phyloP scores from a whole-genome alignment of 495 filamentous ascomycete genomes.

The Talaromyces nanjingensis region DNA sequence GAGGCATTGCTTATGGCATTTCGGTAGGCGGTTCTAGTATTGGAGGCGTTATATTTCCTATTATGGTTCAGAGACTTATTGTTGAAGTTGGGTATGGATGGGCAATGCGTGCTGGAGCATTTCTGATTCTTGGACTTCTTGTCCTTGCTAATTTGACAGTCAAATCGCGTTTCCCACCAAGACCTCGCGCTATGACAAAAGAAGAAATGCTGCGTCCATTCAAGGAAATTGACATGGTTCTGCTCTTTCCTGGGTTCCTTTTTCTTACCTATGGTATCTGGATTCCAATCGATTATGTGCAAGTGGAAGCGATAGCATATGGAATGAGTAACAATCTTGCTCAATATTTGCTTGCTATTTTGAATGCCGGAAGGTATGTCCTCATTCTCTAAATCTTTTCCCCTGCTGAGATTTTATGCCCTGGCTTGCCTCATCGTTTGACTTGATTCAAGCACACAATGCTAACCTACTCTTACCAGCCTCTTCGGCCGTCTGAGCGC shows the following conservation, averaged over 20 bases:
- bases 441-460: constrained; percentile 10
- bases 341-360: constrained; percentile 60
- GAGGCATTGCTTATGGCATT: constrained; percentile 64
- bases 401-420: no score
- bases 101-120: constrained; percentile 64
- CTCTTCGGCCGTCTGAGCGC: constrained; percentile 25
- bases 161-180: constrained; percentile 54
- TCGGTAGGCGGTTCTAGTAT: constrained; percentile 60
- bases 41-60: constrained; percentile 45
- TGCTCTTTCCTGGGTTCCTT: constrained; percentile 64
- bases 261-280: constrained; percentile 55
- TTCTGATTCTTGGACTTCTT: constrained; percentile 59
- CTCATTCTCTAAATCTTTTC: no score
- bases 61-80: constrained; percentile 63
- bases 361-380: constrained; percentile 64
- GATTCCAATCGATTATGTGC: constrained; percentile 68
- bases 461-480: background rate
- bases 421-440: no score
- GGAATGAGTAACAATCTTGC: constrained; percentile 54
- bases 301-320: constrained; percentile 39
- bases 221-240: constrained; percentile 58
- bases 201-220: constrained; percentile 56
- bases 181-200: constrained; percentile 42
- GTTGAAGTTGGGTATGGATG: constrained; percentile 59
- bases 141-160: constrained; percentile 57